A percentile compares a stretch with the other conserved stretches of the same genome.
These are phyloP conservation scores for Plantago major DNA, from an alignment of 257 asterid species.

Conservation along the genomic window DNA sequence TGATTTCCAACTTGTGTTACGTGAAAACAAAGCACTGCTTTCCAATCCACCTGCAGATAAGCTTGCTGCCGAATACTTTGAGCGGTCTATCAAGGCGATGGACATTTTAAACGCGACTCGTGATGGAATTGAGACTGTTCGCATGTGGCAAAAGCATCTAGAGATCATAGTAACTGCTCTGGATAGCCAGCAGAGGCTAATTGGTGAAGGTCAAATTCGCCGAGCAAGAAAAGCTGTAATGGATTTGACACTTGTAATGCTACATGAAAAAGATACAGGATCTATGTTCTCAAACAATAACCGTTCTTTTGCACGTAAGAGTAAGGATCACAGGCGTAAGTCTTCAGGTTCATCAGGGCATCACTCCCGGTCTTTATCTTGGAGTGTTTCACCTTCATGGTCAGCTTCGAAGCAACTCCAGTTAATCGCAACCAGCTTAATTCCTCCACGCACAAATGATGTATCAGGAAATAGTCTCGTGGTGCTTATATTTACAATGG, in stretches of 20 bases:
- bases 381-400: constrained; percentile 91
- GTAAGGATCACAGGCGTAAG: constrained; percentile 50
- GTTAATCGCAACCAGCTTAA: constrained; percentile 52
- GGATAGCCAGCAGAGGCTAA: constrained; percentile 34
- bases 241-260: constrained; percentile 76
- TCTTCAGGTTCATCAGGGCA: constrained; percentile 46
- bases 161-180: constrained; percentile 68
- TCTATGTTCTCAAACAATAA: constrained; percentile 58
- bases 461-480: constrained; percentile 61
- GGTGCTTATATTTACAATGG: constrained; percentile 56
- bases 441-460: constrained; percentile 67
- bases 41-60: constrained; percentile 50
- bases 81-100: constrained; percentile 72
- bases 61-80: constrained; percentile 61
- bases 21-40: constrained; percentile 39
- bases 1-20: constrained; percentile 43
- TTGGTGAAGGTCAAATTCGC: constrained; percentile 70
- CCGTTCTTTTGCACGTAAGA: constrained; percentile 76
- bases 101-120: constrained; percentile 86
- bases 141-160: constrained; percentile 72
- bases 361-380: constrained; percentile 83
- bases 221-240: constrained; percentile 75
- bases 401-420: constrained; percentile 96
- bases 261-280: constrained; percentile 69
- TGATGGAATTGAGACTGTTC: constrained; percentile 74